A percentile compares a stretch with the other conserved stretches of the same genome.
Evolutionary conservation across 345 rosid species (phyloP).

Genomic region (Aurinia saxatilis): DNA sequence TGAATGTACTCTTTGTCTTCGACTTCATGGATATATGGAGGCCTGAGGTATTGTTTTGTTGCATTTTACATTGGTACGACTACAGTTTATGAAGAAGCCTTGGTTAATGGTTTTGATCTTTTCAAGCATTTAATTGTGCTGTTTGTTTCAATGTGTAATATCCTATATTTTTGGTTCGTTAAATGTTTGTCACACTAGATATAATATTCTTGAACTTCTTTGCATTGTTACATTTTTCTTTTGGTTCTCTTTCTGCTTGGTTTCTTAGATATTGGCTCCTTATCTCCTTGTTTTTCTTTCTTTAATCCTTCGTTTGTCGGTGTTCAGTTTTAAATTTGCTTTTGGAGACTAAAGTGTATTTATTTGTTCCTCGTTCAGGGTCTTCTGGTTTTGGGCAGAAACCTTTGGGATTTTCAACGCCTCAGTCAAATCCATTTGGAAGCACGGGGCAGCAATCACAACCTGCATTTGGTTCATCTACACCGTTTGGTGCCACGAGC

Average conservation of each 20-base stretch:
- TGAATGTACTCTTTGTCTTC: neutral
- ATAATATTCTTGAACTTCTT: neutral
- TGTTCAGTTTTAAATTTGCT: neutral
- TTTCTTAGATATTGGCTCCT: neutral
- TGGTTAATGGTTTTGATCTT: slow-evolving; percentile 5
- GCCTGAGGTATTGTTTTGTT: neutral
- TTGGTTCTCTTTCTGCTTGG: neutral
- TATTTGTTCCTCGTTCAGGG: slow-evolving; percentile 34
- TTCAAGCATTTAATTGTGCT: neutral
- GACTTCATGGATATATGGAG: neutral
- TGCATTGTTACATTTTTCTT: neutral
- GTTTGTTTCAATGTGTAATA: neutral
- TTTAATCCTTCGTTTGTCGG: neutral
- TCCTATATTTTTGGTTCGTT: neutral
- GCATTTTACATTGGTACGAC: neutral
- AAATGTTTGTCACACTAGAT: neutral
- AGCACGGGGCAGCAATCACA: slow-evolving; percentile 60
- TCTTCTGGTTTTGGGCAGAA: slow-evolving; percentile 78
- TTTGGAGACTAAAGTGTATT: neutral
- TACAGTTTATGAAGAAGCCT: neutral
- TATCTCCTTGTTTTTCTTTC: neutral
- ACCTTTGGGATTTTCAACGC: slow-evolving; percentile 75
- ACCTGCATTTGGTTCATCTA: slow-evolving; percentile 70
- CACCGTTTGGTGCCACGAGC: slow-evolving; percentile 64
- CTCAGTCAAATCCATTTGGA: slow-evolving; percentile 66